Evolutionary conservation across 202 grass and related monocot genomes (phyloP).

Genomic region (Carex sylvatica): DNA sequence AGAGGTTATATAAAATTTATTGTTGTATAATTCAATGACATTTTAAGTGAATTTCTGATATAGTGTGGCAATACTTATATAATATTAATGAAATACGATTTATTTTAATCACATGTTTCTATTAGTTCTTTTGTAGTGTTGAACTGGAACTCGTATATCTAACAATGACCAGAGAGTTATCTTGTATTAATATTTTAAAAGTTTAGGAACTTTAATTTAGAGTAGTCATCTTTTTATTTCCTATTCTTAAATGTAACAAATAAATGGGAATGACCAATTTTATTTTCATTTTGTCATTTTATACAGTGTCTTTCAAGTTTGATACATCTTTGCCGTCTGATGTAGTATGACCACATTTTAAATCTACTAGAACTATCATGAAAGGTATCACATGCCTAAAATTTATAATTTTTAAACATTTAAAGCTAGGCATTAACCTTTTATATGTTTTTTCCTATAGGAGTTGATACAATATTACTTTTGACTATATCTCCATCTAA

Average conservation of each 20-base stretch:
- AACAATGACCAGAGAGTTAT: not conserved
- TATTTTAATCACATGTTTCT: not conserved
- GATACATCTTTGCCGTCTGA: constrained; percentile 86
- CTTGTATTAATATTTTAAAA: not conserved
- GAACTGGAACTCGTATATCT: not conserved
- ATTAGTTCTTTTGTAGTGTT: not conserved
- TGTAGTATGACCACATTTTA: constrained; percentile 59
- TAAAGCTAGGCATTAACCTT: not conserved
- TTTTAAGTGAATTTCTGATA: too few relatives aligned
- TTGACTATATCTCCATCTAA: constrained; percentile 28
- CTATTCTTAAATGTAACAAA: constrained; percentile 9
- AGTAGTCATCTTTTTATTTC: not conserved
- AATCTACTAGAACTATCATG: constrained; percentile 39
- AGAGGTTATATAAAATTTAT: too few relatives aligned
- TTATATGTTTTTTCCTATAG: constrained; percentile 16
- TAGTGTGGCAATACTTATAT: too few relatives aligned
- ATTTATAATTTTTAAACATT: constrained; percentile 11
- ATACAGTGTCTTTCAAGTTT: constrained; percentile 87
- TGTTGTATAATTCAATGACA: too few relatives aligned
- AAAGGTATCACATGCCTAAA: constrained; percentile 41
- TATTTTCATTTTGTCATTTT: constrained; percentile 27
- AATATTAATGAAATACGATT: too few relatives aligned
- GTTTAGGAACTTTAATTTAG: not conserved
- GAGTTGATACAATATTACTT: constrained; percentile 27
- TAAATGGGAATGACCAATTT: constrained; percentile 26